These are phyloP conservation scores for Strigomonas culicis DNA, from an alignment of 208 protist species.

Conservation along the genomic window DNA sequence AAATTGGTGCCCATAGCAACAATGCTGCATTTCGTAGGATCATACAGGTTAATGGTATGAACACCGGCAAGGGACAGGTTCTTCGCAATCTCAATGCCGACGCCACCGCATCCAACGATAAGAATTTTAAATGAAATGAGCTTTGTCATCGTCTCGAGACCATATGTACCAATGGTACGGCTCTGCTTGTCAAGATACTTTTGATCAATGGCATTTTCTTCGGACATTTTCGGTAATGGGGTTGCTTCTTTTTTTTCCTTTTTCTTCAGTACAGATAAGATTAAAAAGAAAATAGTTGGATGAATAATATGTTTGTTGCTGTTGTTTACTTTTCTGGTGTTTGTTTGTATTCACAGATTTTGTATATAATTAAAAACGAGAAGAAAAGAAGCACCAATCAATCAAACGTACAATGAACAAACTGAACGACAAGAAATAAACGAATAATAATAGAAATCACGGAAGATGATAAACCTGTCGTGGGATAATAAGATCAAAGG, in stretches of 20 bases:
- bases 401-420: neutral
- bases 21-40: slow-evolving; percentile 42
- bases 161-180: slow-evolving; percentile 91
- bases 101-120: slow-evolving; percentile 88
- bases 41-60: slow-evolving; percentile 77
- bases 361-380: neutral
- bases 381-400: neutral
- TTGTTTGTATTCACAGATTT: neutral
- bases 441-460: neutral
- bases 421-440: neutral
- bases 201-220: slow-evolving; percentile 56
- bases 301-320: slow-evolving; percentile 5
- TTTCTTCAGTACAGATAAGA: neutral
- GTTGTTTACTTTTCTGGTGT: neutral
- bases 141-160: slow-evolving; percentile 90
- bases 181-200: slow-evolving; percentile 90
- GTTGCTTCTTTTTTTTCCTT: slow-evolving; percentile 3
- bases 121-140: slow-evolving; percentile 89
- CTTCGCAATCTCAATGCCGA: slow-evolving; percentile 91
- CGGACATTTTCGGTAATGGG: slow-evolving; percentile 10
- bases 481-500: neutral
- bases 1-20: slow-evolving; percentile 90
- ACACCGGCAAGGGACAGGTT: slow-evolving; percentile 89
- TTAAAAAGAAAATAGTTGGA: neutral
- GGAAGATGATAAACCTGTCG: too few relatives aligned